A percentile compares a stretch with the other conserved stretches of the same genome.
Conservation (phyloP, 306 rosid genomes). For the Cicer judaicum region DNA sequence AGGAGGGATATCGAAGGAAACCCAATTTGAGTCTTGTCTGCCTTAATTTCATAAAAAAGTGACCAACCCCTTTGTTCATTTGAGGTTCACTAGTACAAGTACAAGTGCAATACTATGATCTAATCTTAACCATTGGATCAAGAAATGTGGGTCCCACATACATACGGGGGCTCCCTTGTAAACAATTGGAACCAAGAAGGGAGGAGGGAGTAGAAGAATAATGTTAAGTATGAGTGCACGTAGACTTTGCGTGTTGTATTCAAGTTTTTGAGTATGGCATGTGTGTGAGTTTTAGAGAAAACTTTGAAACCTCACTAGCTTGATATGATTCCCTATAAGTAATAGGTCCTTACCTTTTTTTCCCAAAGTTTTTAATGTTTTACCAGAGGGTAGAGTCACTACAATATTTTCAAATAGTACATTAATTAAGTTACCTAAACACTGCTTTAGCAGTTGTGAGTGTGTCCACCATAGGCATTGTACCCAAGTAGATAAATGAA, state of each 20-base stretch:
- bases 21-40: constrained; percentile 55
- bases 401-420: constrained; percentile 41
- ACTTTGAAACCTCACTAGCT: constrained; percentile 50
- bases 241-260: constrained; percentile 84
- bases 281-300: constrained; percentile 50
- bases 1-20: constrained; percentile 57
- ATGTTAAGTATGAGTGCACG: constrained; percentile 65
- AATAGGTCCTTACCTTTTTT: constrained; percentile 49
- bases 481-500: constrained; percentile 2
- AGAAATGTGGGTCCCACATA: constrained; percentile 46
- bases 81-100: constrained; percentile 51
- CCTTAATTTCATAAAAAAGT: constrained; percentile 57
- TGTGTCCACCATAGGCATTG: constrained; percentile 5
- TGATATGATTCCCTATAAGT: constrained; percentile 73
- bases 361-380: constrained; percentile 47
- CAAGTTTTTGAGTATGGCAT: constrained; percentile 68
- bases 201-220: constrained; percentile 46
- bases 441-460: constrained; percentile 2
- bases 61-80: constrained; percentile 47
- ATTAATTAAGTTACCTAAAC: constrained; percentile 43
- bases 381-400: constrained; percentile 35
- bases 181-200: constrained; percentile 38
- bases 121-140: constrained; percentile 45
- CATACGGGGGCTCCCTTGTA: constrained; percentile 32
- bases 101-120: constrained; percentile 19